phyloP scores from a whole-genome alignment of 768 basidiomycete genomes.

The Amanita molliuscula region DNA sequence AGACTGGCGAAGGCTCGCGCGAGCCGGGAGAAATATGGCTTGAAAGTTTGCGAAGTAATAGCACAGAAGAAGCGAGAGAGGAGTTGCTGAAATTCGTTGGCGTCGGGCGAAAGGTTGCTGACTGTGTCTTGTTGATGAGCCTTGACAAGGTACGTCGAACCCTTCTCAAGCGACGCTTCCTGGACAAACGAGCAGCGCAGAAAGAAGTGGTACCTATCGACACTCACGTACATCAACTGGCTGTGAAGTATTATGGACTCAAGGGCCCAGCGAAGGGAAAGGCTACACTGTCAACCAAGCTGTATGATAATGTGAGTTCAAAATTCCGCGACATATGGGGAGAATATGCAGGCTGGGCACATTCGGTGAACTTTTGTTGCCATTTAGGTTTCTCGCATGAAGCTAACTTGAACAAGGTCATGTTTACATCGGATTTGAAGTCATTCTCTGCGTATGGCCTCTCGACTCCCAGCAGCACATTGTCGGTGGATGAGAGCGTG shows the following conservation, averaged over 20 bases:
- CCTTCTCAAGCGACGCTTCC: not conserved
- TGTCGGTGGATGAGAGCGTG: not conserved
- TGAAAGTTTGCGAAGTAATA: constrained; percentile 32
- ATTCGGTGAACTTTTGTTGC: constrained; percentile 42
- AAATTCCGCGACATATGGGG: constrained; percentile 68
- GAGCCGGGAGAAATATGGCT: constrained; percentile 60
- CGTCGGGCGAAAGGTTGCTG: constrained; percentile 94
- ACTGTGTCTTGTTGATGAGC: constrained; percentile 90
- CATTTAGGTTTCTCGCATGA: not conserved
- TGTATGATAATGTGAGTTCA: constrained; percentile 63
- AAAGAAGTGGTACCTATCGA: constrained; percentile 88
- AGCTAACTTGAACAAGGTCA: constrained; percentile 31
- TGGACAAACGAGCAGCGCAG: constrained; percentile 25
- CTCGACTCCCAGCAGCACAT: not conserved
- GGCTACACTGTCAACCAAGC: constrained; percentile 57
- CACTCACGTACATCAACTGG: constrained; percentile 91
- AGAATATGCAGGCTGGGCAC: constrained; percentile 83
- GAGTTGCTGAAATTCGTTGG: constrained; percentile 79
- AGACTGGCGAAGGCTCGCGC: constrained; percentile 10
- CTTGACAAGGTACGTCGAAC: constrained; percentile 59
- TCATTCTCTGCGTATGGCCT: constrained; percentile 49
- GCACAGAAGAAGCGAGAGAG: constrained; percentile 52
- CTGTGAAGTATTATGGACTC: constrained; percentile 66
- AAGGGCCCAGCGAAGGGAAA: constrained; percentile 36
- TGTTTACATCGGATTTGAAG: constrained; percentile 70